Evolutionary conservation across 2,329 filamentous ascomycete species (phyloP), one percentile per base, ranked within the genome.

Genomic region (Verticillium tricorpus): DNA sequence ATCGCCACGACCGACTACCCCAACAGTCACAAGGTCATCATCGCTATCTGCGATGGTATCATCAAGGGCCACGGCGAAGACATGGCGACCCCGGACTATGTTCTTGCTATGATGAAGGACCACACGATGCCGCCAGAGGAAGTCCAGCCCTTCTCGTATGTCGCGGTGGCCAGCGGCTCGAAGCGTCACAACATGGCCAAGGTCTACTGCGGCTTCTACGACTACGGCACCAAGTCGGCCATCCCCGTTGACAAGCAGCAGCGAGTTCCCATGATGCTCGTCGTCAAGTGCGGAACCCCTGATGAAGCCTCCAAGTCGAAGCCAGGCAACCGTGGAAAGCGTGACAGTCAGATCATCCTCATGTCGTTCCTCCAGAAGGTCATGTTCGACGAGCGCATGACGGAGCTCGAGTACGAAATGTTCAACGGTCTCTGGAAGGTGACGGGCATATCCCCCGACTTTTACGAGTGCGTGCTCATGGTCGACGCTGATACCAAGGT

Each of bases 111-210:
- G 95, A 91, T 99, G 88, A 95, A 90, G 73, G 95, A 99, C 69
- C 89, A 92, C 70, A 89, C 92, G 2, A 83, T 93, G 8, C 84
- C 87, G 6, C 89, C 88, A 0, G 87, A 96, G 32, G 89, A 97
- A 63, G 95, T 98, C 2, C 83, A 92, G 70, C 85, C 93, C 0
- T 97, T 93, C 77, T 98, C 94, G 1, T 99, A 99, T 68, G 95
- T 99, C 59, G 96, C 95, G 14, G 94, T 99, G 37, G 92, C 95
- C 50, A 95, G 91, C 73, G 95, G 95, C 62, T 91, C 93, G 57
- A 99, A 99, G 81, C 89, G 95, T 69, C 96, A 99, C 86, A 99
- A 98, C 78, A 99, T 98, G 95, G 94, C 95, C 69, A 97, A 98
- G 82, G 88, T 98, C 62, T 97, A 98, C 77, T 90, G 93, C 61